Evolutionary conservation across 176 grass and related monocot genomes (phyloP).

Genomic region (Elymus sibiricus): DNA sequence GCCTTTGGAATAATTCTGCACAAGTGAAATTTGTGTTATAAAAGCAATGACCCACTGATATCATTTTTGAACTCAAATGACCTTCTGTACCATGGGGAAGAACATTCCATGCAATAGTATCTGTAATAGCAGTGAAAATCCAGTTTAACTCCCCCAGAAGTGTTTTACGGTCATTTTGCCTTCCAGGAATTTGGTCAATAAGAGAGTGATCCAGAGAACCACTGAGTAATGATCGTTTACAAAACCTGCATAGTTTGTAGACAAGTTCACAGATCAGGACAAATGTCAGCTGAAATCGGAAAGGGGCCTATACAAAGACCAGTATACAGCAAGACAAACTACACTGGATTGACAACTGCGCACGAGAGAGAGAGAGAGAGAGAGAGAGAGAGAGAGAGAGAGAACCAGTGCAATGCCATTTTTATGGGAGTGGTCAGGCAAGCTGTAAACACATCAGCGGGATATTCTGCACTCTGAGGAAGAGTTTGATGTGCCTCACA

Average conservation of each 20-base stretch:
- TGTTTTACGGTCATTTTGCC: conserved; percentile 98
- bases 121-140: conserved; percentile 99
- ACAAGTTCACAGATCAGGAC: conserved; percentile 11
- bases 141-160: conserved; percentile 96
- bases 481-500: conserved; percentile 93
- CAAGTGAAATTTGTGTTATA: conserved; percentile 44
- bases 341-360: not conserved
- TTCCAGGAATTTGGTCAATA: conserved; percentile 90
- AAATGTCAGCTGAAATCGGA: conserved; percentile 6
- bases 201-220: conserved; percentile 63
- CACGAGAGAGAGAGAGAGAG: not conserved
- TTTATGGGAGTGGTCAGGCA: conserved; percentile 97
- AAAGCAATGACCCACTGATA: not conserved
- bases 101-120: conserved; percentile 99
- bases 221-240: conserved; percentile 66
- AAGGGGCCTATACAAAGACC: not conserved
- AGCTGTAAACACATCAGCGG: conserved; percentile 95
- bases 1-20: conserved; percentile 93
- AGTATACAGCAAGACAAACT: not conserved
- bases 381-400: conserved; percentile 11
- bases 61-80: not conserved
- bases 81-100: conserved; percentile 79
- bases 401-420: conserved; percentile 92
- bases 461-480: conserved; percentile 92
- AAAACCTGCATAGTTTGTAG: conserved; percentile 65